Conservation (phyloP, 257 asterid genomes). For the Solanum neorickii region DNA sequence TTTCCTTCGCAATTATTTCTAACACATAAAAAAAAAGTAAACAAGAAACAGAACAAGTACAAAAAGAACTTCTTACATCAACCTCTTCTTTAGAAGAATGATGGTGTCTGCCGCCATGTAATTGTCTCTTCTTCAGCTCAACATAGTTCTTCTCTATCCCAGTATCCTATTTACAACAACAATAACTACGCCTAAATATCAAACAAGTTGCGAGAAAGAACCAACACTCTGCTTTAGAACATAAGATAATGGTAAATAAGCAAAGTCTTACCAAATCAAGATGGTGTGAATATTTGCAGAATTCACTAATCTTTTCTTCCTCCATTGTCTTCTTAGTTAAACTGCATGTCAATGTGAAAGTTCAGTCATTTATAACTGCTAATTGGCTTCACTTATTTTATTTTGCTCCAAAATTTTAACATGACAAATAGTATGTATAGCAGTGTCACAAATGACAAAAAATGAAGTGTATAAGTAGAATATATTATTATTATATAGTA, state of each 20-base stretch:
- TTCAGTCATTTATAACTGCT: not conserved
- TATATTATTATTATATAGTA: not conserved
- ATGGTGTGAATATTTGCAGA: slow-evolving; percentile 3
- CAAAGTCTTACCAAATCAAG: slow-evolving; percentile 4
- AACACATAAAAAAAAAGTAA: not conserved
- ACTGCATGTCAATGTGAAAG: not conserved
- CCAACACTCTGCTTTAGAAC: not conserved
- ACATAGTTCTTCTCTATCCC: slow-evolving; percentile 13
- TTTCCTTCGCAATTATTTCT: not conserved
- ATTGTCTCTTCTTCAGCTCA: slow-evolving; percentile 45
- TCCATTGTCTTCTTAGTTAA: not conserved
- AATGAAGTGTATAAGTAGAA: not conserved
- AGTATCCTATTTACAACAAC: slow-evolving; percentile 9
- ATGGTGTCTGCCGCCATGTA: slow-evolving; percentile 23
- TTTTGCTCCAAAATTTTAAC: not conserved
- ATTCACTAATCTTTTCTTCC: slow-evolving; percentile 7
- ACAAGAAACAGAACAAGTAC: not conserved
- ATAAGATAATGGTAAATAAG: not conserved
- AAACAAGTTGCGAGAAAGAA: not conserved
- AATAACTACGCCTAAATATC: not conserved
- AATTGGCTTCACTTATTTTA: not conserved
- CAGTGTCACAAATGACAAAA: not conserved
- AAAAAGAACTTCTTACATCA: not conserved
- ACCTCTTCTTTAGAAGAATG: slow-evolving; percentile 42
- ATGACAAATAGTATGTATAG: not conserved